Conservation (phyloP, 176 grass and related monocot species). For the Poa pratensis region DNA sequence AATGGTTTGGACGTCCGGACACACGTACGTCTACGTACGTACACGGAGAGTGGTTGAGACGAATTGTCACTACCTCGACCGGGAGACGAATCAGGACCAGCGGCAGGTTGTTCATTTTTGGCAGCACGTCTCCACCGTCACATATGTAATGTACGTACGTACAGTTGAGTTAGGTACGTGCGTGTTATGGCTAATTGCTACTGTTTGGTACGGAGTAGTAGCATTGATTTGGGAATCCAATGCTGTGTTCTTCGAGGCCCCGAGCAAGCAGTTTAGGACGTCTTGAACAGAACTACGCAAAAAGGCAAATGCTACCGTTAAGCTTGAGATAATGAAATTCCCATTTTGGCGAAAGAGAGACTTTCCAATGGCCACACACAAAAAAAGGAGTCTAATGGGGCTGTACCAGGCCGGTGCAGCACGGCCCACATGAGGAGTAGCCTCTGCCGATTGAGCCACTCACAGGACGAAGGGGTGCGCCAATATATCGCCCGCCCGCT, state of each 20-base stretch:
- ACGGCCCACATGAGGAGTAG: too few relatives aligned
- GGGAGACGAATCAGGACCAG: neutral
- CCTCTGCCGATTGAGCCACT: too few relatives aligned
- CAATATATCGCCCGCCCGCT: too few relatives aligned
- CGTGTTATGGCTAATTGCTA: neutral
- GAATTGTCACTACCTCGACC: neutral
- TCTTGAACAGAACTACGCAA: neutral
- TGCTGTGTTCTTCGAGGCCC: neutral
- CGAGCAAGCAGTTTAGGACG: neutral
- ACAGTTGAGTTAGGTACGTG: neutral
- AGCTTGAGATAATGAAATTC: neutral
- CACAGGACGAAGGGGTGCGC: too few relatives aligned
- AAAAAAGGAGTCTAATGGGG: too few relatives aligned
- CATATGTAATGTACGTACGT: too few relatives aligned
- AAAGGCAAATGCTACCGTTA: neutral
- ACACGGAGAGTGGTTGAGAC: constrained; percentile 4
- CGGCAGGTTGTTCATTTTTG: neutral
- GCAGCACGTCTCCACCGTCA: constrained; percentile 4
- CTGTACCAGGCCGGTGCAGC: too few relatives aligned
- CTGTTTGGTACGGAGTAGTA: too few relatives aligned
- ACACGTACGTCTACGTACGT: neutral
- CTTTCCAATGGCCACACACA: too few relatives aligned
- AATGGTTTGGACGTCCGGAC: neutral
- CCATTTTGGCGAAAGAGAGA: too few relatives aligned
- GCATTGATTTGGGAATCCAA: neutral